phyloP scores from a whole-genome alignment of 2,329 filamentous ascomycete species.

The Dryadomyces quercus-mongolicae region DNA sequence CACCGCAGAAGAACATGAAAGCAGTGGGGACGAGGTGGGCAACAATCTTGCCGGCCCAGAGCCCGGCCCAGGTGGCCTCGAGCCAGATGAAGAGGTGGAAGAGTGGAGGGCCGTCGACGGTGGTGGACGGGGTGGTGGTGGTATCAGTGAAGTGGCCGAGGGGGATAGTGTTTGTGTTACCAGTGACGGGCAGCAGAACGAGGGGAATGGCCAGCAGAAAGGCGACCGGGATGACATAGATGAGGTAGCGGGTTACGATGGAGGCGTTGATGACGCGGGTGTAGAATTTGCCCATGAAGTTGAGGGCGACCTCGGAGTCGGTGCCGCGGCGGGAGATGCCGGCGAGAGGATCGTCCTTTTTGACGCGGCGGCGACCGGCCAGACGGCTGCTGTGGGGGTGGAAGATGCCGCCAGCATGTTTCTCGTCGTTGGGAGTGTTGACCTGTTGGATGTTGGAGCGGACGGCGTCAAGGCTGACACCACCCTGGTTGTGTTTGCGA shows the following conservation, averaged over 20 bases:
- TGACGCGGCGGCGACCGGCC: constrained; percentile 37
- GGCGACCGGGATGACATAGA: constrained; percentile 55
- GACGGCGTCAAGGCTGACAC: constrained; percentile 11
- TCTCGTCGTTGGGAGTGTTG: constrained; percentile 26
- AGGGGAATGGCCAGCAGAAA: constrained; percentile 50
- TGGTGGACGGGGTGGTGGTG: constrained; percentile 10
- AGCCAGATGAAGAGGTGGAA: constrained; percentile 58
- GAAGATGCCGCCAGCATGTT: constrained; percentile 31
- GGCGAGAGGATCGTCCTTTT: constrained; percentile 21
- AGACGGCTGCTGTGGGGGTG: constrained; percentile 16
- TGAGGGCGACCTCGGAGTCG: constrained; percentile 40
- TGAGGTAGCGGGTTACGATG: constrained; percentile 51
- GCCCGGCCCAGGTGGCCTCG: constrained; percentile 52
- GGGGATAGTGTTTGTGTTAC: constrained; percentile 18
- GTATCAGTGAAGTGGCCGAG: constrained; percentile 17
- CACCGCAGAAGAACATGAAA: constrained; percentile 59
- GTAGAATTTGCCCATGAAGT: constrained; percentile 54
- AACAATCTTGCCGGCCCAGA: constrained; percentile 56
- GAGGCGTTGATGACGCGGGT: constrained; percentile 52
- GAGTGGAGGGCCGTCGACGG: constrained; percentile 32
- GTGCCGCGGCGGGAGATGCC: constrained; percentile 29
- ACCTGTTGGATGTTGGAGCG: constrained; percentile 6
- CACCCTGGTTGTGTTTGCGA: constrained; percentile 22
- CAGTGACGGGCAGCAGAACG: constrained; percentile 37
- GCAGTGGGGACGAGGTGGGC: constrained; percentile 46